A percentile compares a stretch with the other conserved stretches of the same genome.
Conservation (phyloP, 2,329 filamentous ascomycete species). For the Lasiodiplodia sp. region DNA sequence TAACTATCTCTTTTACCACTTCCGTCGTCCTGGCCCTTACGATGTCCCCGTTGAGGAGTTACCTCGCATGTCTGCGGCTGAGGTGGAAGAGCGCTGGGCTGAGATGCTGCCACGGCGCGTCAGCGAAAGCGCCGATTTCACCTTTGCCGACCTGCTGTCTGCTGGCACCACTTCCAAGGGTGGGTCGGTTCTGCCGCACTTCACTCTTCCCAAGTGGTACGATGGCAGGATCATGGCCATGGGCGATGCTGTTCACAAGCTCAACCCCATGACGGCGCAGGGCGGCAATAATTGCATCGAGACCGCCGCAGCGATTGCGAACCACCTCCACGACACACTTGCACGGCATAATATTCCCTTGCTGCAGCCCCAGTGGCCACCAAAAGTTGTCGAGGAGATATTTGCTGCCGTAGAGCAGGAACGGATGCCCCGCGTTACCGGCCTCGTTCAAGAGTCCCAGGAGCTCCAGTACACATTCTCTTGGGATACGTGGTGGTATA, state of each 20-base stretch:
- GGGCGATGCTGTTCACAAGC: constrained; percentile 50
- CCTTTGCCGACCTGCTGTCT: constrained; percentile 47
- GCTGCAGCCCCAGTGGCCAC: background rate
- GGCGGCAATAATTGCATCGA: constrained; percentile 1
- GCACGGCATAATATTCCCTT: background rate
- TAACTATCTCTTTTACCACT: background rate
- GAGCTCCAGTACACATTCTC: background rate
- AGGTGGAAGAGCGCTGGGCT: constrained; percentile 39
- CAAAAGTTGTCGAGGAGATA: background rate
- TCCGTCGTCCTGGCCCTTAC: background rate
- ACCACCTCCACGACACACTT: constrained; percentile 26
- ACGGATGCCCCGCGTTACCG: background rate
- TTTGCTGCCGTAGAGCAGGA: background rate
- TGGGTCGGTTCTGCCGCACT: constrained; percentile 45
- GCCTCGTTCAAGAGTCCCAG: background rate
- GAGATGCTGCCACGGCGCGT: constrained; percentile 33
- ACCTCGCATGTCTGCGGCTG: constrained; percentile 42
- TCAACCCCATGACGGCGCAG: background rate
- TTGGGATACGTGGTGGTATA: background rate
- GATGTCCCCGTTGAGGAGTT: constrained; percentile 25
- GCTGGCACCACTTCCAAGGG: background rate
- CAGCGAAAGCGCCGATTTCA: constrained; percentile 36
- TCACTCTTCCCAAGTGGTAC: constrained; percentile 49
- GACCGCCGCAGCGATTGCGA: background rate
- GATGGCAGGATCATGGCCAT: constrained; percentile 49